phyloP scores from a whole-genome alignment of 1,139 yeast genomes.

The Suhomyces ambrosiae region DNA sequence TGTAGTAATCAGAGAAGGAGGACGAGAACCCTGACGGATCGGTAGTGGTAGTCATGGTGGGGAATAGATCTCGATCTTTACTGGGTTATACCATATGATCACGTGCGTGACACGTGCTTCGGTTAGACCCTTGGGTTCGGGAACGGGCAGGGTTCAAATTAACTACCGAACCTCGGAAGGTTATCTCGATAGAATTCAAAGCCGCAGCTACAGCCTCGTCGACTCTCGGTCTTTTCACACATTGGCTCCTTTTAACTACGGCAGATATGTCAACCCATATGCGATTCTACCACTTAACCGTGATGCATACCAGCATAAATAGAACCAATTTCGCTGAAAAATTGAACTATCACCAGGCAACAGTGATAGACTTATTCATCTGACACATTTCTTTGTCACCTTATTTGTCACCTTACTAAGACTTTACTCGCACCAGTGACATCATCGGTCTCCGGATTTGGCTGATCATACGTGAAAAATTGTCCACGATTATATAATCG shows the following conservation, averaged over 20 bases:
- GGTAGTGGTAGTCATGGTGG: constrained; percentile 12
- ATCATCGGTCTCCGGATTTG: constrained; percentile 1
- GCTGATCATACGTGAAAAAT: constrained; percentile 3
- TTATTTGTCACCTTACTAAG: constrained; percentile 1
- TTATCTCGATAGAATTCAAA: not conserved
- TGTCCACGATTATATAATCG: constrained; percentile 1
- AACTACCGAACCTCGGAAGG: too few relatives aligned
- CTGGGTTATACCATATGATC: not conserved
- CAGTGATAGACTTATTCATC: too few relatives aligned
- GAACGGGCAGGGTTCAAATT: not conserved
- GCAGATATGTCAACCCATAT: not conserved
- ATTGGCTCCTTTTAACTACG: not conserved
- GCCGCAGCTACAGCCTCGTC: not conserved
- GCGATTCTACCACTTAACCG: not conserved
- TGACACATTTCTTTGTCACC: too few relatives aligned
- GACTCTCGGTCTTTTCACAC: constrained; percentile 1
- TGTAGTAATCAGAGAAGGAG: constrained; percentile 20
- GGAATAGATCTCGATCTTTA: not conserved
- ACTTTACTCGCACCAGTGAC: constrained; percentile 1
- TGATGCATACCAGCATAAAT: too few relatives aligned
- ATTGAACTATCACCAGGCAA: too few relatives aligned
- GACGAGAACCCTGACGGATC: constrained; percentile 27
- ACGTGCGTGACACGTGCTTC: not conserved
- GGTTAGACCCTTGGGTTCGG: not conserved
- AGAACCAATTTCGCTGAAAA: too few relatives aligned